A percentile compares a stretch with the other conserved stretches of the same genome.
Conservation (phyloP, 768 basidiomycete genomes). For the Lanmaoa rubissima region DNA sequence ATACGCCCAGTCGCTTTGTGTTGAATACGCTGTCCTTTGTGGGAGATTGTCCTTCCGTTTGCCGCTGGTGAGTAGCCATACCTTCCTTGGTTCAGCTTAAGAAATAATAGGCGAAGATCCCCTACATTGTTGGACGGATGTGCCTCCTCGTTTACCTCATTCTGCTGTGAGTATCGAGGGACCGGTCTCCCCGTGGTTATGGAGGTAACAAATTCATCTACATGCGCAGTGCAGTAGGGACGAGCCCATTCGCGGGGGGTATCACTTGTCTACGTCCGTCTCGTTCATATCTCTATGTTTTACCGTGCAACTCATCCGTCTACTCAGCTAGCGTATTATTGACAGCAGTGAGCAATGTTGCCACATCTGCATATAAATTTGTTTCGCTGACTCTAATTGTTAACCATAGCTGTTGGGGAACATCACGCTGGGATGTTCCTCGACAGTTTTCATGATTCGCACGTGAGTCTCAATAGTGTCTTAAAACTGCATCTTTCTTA, state of each 20-base stretch:
- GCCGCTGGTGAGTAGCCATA: conserved; percentile 18
- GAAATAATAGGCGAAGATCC: conserved; percentile 10
- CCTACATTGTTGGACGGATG: conserved; percentile 21
- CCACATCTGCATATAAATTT: no score
- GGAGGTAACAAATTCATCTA: not conserved
- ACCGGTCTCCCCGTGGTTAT: not conserved
- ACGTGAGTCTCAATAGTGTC: conserved; percentile 13
- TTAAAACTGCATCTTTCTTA: not conserved
- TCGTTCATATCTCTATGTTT: not conserved
- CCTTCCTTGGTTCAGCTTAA: not conserved
- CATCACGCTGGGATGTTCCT: conserved; percentile 18
- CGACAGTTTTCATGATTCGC: conserved; percentile 24
- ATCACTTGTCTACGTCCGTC: conserved; percentile 16
- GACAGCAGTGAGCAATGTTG: conserved; percentile 2
- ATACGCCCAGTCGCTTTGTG: conserved; percentile 12
- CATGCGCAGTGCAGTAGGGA: conserved; percentile 1
- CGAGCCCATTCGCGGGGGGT: not conserved
- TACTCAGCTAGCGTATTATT: conserved; percentile 1
- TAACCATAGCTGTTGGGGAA: not conserved
- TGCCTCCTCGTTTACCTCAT: conserved; percentile 10
- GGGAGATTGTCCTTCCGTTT: conserved; percentile 14
- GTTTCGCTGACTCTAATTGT: not conserved
- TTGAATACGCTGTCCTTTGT: conserved; percentile 19
- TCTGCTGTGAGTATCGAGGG: conserved; percentile 7
- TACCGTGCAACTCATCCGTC: not conserved